phyloP scores from a whole-genome alignment of 495 filamentous ascomycete genomes.

The Penicillium paradoxum region DNA sequence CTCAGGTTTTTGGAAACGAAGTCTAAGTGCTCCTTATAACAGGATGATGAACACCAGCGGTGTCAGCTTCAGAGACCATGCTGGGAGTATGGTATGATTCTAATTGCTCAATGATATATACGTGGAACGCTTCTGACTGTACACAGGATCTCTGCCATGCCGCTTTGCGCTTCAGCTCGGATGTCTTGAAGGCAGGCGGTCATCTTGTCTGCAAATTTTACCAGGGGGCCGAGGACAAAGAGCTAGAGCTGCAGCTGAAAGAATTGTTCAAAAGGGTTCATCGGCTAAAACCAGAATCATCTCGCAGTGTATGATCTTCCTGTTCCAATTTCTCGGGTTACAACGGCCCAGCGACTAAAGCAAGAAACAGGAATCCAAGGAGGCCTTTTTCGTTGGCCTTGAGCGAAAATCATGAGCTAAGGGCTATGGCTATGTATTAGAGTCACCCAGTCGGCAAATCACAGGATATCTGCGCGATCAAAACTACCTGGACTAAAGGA shows the following conservation, averaged over 20 bases:
- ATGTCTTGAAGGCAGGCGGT: conserved; percentile 75
- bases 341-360: conserved; percentile 4
- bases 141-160: conserved; percentile 79
- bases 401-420: conserved; percentile 36
- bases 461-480: background rate
- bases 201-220: conserved; percentile 98
- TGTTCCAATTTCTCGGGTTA: background rate
- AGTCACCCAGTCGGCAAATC: background rate
- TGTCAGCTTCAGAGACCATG: conserved; percentile 78
- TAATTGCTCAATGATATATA: conserved; percentile 16
- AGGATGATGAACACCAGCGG: conserved; percentile 99
- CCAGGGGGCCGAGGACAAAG: conserved; percentile 79
- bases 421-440: no score
- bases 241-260: conserved; percentile 64
- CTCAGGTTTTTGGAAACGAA: conserved; percentile 72
- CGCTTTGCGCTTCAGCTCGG: conserved; percentile 74
- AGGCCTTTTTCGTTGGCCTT: conserved; percentile 80
- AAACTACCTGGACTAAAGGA: conserved; percentile 16
- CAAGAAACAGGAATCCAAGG: conserved; percentile 72
- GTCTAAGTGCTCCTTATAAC: conserved; percentile 83
- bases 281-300: conserved; percentile 84
- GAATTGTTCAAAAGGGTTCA: conserved; percentile 72
- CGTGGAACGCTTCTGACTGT: conserved; percentile 54
- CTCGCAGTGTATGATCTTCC: conserved; percentile 78
- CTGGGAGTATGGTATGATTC: conserved; percentile 81